Base-by-base conservation (phyloP, 1,139 yeast species). In the Suhomyces choctaworum region DNA sequence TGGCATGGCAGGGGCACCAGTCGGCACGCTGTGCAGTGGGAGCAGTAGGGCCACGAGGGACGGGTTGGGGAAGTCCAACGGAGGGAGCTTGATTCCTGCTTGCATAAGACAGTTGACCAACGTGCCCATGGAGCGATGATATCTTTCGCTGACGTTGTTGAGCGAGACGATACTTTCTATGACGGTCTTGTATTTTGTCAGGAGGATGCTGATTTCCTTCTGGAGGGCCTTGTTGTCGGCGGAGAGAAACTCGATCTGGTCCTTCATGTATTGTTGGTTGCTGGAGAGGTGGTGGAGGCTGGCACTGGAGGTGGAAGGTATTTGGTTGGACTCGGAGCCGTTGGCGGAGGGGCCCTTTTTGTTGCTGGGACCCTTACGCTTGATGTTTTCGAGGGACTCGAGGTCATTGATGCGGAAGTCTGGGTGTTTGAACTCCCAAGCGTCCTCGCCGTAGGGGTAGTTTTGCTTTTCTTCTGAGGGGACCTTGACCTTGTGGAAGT, bases 381-480 rank as follows among this genome's bases (percentile, higher is more conserved):
- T 83, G 52, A 88, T 88, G 45, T 84, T 82, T 36, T 86, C 94
- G 32, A 89, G 68, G 12, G 85, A 76, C 15, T 79, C 81, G 37
- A 77, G 66, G 52, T 85, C 87, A 56, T 86, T 80, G 27, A 77
- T 75, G 46, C 77, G 76, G 59, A 92, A 92, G 46, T 82, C 89
- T 0, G 96, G 95, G 57, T 92, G 97, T 55, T 81, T 80, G 64
- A 92, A 92, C 56, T 90, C 97, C 97, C 97, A 92, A 15, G 92
- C 82, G 55, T 82, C 82, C 42, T 85, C 94, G 25, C 90, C 88
- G 50, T 82, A 83, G 35, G 76, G 75, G 42, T 68, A 66, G 30
- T 66, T 66, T 42, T 64, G 68, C 40, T 70, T 70, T 38, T 76
- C 80, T 48, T 79, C 74, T 67, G 58, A 59, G 77, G 60, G 65